Evolutionary conservation across 2,329 filamentous ascomycete species (phyloP).

Genomic region (Penicillium sp.): DNA sequence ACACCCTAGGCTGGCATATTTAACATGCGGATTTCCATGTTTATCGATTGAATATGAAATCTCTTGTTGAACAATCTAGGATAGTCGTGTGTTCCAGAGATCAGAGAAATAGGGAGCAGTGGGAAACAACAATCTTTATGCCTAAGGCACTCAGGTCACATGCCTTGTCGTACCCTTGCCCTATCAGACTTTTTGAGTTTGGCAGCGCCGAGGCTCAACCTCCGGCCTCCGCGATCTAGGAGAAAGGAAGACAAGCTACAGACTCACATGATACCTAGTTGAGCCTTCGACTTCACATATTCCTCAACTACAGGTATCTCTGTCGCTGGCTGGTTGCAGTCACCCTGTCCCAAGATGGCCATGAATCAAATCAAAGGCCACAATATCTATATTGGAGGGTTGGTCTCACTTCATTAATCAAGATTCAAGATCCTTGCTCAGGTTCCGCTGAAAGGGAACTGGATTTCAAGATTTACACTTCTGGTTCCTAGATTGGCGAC

Average conservation of each 20-base stretch:
- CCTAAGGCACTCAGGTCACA: constrained; percentile 6
- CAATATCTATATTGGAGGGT: constrained; percentile 78
- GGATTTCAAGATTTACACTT: neutral
- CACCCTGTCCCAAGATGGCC: constrained; percentile 27
- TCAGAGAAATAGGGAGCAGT: neutral
- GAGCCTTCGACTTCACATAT: neutral
- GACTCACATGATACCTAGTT: neutral
- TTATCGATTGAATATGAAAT: neutral
- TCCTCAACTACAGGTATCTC: neutral
- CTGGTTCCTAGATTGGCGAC: neutral
- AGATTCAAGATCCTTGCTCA: neutral
- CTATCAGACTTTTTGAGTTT: constrained; percentile 14
- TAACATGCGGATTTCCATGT: neutral
- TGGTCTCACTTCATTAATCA: constrained; percentile 26
- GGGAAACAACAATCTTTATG: neutral
- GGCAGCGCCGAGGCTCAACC: constrained; percentile 18
- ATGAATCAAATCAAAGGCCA: constrained; percentile 66
- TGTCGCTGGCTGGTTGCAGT: neutral
- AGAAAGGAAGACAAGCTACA: constrained; percentile 5
- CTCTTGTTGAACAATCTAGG: too few relatives aligned
- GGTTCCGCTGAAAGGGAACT: neutral
- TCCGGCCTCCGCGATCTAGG: constrained; percentile 16
- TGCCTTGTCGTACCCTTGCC: constrained; percentile 16
- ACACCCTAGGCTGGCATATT: neutral
- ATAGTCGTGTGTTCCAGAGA: too few relatives aligned